phyloP scores from a whole-genome alignment of 2,329 filamentous ascomycete genomes.

The Colletotrichum musicola region DNA sequence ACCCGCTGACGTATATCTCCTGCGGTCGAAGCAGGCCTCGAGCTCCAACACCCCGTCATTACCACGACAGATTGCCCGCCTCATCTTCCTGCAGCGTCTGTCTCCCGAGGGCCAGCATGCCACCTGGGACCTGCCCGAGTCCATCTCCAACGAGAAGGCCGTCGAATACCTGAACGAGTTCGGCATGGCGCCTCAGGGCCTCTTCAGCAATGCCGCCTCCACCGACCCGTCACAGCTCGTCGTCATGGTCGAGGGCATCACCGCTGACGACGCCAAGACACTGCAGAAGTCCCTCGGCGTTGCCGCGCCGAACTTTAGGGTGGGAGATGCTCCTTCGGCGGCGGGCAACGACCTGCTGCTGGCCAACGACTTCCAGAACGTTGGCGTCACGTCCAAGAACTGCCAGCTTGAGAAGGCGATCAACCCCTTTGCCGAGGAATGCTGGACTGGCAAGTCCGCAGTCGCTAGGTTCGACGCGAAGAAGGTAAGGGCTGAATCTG shows the following conservation, averaged over 20 bases:
- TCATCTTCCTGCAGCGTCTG: slow-evolving; percentile 71
- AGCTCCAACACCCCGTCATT: slow-evolving; percentile 55
- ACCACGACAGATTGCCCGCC: slow-evolving; percentile 66
- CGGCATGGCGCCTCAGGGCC: slow-evolving; percentile 62
- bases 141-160: slow-evolving; percentile 58
- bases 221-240: slow-evolving; percentile 66
- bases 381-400: slow-evolving; percentile 50
- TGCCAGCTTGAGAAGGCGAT: slow-evolving; percentile 56
- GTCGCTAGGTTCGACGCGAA: slow-evolving; percentile 58
- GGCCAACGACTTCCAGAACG: slow-evolving; percentile 55
- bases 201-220: slow-evolving; percentile 61
- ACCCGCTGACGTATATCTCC: slow-evolving; percentile 67
- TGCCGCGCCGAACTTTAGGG: slow-evolving; percentile 62
- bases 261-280: slow-evolving; percentile 55
- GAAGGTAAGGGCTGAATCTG: slow-evolving; percentile 50
- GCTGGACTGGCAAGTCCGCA: slow-evolving; percentile 59
- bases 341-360: slow-evolving; percentile 58
- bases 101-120: slow-evolving; percentile 60
- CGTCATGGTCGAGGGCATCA: slow-evolving; percentile 70
- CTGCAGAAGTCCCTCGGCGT: slow-evolving; percentile 57
- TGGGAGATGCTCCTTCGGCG: slow-evolving; percentile 59
- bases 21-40: slow-evolving; percentile 52
- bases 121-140: slow-evolving; percentile 59
- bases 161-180: slow-evolving; percentile 71
- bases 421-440: slow-evolving; percentile 57